phyloP scores from a whole-genome alignment of 495 filamentous ascomycete species.

The Usnea hakonensis region DNA sequence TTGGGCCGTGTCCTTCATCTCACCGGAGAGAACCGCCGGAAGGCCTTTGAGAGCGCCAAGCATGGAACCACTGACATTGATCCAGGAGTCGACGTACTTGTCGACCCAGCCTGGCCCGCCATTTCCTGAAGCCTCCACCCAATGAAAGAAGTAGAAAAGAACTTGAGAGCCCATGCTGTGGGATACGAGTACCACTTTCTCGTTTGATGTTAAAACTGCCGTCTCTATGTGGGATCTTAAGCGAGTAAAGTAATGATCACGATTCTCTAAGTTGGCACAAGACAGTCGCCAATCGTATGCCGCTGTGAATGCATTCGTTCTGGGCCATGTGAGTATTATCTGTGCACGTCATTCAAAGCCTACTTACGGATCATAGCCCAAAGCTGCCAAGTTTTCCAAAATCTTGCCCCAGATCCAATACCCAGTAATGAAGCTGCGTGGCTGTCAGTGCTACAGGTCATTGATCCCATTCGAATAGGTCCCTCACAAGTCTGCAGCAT shows the following conservation, averaged over 20 bases:
- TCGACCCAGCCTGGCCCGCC: constrained; percentile 90
- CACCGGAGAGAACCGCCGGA: constrained; percentile 84
- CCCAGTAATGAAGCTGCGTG: constrained; percentile 45
- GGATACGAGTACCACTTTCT: constrained; percentile 80
- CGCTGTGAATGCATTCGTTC: constrained; percentile 84
- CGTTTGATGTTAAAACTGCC: constrained; percentile 54
- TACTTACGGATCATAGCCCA: constrained; percentile 76
- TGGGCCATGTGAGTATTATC: constrained; percentile 11
- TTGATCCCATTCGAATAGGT: constrained; percentile 33
- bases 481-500: constrained; percentile 95
- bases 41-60: constrained; percentile 89
- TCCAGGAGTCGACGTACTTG: constrained; percentile 81
- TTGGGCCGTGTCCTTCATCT: constrained; percentile 97
- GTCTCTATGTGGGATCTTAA: constrained; percentile 86
- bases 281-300: constrained; percentile 98
- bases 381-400: constrained; percentile 85
- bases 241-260: constrained; percentile 88
- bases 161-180: constrained; percentile 98
- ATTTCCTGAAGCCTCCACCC: constrained; percentile 75
- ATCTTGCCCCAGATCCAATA: constrained; percentile 99
- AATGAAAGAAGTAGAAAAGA: constrained; percentile 93
- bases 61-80: constrained; percentile 98
- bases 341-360: neutral
- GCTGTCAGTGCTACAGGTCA: neutral
- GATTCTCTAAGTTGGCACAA: constrained; percentile 75